phyloP scores from a whole-genome alignment of 2,329 filamentous ascomycete genomes.

The Aspergillus felis region DNA sequence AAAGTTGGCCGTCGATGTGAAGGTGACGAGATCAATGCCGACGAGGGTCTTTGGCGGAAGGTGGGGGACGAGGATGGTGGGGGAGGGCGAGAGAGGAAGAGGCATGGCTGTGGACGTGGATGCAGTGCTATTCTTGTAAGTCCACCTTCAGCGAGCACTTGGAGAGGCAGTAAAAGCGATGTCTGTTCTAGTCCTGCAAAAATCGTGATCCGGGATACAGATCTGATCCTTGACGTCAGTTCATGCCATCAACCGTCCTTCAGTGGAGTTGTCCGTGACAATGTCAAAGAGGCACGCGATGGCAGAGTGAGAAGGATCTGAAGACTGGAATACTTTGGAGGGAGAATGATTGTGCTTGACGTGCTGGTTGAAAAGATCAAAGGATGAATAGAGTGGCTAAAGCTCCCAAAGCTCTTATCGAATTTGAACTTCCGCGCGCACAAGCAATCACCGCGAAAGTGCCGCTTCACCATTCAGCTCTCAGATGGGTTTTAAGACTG shows the following conservation, averaged over 20 bases:
- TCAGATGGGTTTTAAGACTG: background rate
- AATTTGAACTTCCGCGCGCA: background rate
- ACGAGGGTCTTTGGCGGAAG: slow-evolving; percentile 48
- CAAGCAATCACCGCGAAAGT: background rate
- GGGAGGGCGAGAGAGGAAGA: slow-evolving; percentile 28
- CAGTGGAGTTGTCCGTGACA: background rate
- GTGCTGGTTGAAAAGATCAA: background rate
- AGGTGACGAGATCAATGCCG: slow-evolving; percentile 55
- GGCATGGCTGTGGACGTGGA: slow-evolving; percentile 11
- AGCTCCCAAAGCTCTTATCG: background rate
- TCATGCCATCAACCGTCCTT: background rate
- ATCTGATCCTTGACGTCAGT: background rate
- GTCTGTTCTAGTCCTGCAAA: background rate
- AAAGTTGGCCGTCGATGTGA: slow-evolving; percentile 60
- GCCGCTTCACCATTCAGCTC: background rate
- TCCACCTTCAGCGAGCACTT: background rate
- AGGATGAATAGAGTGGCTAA: background rate
- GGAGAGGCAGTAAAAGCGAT: background rate
- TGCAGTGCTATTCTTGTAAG: background rate
- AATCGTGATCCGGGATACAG: background rate
- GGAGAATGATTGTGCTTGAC: background rate
- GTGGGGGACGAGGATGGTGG: slow-evolving; percentile 41
- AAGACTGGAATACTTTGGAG: background rate
- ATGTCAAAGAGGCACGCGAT: background rate
- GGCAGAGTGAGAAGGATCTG: background rate